Evolutionary conservation across 495 filamentous ascomycete species (phyloP).

Genomic region (Neurospora sp.): DNA sequence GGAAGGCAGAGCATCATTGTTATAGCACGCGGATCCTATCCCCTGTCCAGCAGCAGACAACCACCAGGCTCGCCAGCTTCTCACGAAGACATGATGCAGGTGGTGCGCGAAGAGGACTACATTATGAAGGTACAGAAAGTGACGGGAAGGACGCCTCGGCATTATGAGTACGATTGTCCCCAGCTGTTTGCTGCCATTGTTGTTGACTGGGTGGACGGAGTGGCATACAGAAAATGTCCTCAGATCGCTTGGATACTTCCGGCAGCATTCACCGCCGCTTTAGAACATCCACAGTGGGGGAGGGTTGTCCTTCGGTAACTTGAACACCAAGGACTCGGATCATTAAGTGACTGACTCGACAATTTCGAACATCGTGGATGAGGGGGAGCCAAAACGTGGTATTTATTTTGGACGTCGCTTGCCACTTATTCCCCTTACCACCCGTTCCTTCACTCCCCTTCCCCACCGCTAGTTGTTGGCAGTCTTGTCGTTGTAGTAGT

Average conservation of each 20-base stretch:
- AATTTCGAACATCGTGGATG: background rate
- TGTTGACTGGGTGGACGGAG: background rate
- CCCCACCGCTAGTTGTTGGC: conserved; percentile 15
- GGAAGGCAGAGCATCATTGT: background rate
- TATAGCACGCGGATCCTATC: background rate
- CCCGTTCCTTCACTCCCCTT: no score
- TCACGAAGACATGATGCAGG: background rate
- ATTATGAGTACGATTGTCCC: background rate
- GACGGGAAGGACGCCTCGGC: background rate
- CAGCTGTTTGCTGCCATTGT: background rate
- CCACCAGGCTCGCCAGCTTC: background rate
- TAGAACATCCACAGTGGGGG: background rate
- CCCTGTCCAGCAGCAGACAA: background rate
- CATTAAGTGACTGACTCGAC: background rate
- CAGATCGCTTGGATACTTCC: background rate
- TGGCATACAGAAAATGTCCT: background rate
- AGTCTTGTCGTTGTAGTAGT: conserved; percentile 28
- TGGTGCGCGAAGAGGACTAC: background rate
- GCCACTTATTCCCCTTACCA: no score
- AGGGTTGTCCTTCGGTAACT: background rate
- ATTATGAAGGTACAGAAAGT: rapidly evolving
- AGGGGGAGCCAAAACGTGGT: background rate
- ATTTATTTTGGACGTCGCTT: background rate
- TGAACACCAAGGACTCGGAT: background rate
- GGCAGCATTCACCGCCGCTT: background rate